Base-by-base conservation (phyloP, 1,139 yeast genomes). In the Hyphopichia khmerensis region DNA sequence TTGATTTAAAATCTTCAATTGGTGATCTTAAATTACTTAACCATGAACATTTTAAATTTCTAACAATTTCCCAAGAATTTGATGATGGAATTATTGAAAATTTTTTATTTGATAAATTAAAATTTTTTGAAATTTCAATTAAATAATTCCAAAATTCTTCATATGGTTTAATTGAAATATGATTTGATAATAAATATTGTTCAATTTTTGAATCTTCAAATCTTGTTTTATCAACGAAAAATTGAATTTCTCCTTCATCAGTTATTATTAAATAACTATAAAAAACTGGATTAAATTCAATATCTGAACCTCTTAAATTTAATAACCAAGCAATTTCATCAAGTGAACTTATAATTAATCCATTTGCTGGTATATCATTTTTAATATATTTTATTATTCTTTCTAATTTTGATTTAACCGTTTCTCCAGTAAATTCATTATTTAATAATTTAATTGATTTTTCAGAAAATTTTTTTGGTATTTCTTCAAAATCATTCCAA, bases 311-410 rank as follows among this genome's bases (percentile, higher is more conserved):
- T 53, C 98, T 78, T 50, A 93, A 71, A 57, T 93, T 93, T 59
- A 90, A 77, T 43, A 90, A 67, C 98, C 97, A 91, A 8, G 97
- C 96, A 47, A 91, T 79, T 57, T 93, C 96, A 65, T 93, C 99
- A 47, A 89, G 68, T 0, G 96, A 87, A 36, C 84, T 75, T 8
- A 89, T 72, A 6, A 87, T 78, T 48, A 88, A 48, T 45, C 75
- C 69, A 49, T 60, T 54, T 45, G 67, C 77, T 44, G 70, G 65
- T 6, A 19, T 21, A 33, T 70, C 69, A 24, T 70, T 62, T 31
- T 67, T 65, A 40, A 81, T 64, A n/a, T 58, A 55, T n/a, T 62
- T 56, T 30, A 75, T 63, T 19, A 85, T 67, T 41, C 70, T 70
- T 6, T 56, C 57, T 34, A 86, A 55, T 51, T 82, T 82, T 2